Conservation (phyloP, 1,139 yeast genomes). For the Hanseniaspora sp. region DNA sequence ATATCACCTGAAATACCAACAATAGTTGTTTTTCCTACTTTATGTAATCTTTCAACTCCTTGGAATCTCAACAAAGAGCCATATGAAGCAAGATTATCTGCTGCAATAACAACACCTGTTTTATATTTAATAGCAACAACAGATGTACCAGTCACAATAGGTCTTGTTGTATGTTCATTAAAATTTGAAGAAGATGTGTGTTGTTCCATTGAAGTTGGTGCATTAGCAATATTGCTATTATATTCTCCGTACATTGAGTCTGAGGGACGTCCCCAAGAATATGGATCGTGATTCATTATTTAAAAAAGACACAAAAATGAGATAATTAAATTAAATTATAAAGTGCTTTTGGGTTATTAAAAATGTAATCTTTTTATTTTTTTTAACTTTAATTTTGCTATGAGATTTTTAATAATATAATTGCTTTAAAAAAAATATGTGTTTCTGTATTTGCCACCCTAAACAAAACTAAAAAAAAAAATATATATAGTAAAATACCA, state of each 20-base stretch:
- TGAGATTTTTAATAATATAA: neutral
- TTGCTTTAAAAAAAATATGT: neutral
- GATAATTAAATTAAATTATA: neutral
- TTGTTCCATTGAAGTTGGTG: constrained; percentile 27
- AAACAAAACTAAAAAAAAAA: neutral
- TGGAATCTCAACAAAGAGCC: constrained; percentile 86
- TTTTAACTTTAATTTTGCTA: neutral
- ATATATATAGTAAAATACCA: neutral
- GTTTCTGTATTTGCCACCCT: constrained; percentile 1
- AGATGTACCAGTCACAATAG: constrained; percentile 92
- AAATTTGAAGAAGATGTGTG: constrained; percentile 37
- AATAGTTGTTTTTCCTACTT: constrained; percentile 73
- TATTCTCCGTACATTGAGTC: constrained; percentile 71
- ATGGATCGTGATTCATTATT: constrained; percentile 88
- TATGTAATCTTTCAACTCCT: constrained; percentile 70
- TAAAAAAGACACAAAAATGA: neutral
- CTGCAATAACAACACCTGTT: constrained; percentile 87
- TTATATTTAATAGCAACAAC: constrained; percentile 83
- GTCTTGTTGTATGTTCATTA: constrained; percentile 73
- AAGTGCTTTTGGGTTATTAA: neutral
- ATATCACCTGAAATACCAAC: constrained; percentile 95
- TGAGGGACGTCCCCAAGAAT: constrained; percentile 89
- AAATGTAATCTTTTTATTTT: neutral
- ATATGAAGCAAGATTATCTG: constrained; percentile 87
- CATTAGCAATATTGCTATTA: constrained; percentile 58